Percentiles rank a stretch among this genome's conserved stretches.
These are phyloP conservation scores for Blastocystis hominis DNA, from an alignment of 352 stramenopile genomes.

Conservation along the genomic window DNA sequence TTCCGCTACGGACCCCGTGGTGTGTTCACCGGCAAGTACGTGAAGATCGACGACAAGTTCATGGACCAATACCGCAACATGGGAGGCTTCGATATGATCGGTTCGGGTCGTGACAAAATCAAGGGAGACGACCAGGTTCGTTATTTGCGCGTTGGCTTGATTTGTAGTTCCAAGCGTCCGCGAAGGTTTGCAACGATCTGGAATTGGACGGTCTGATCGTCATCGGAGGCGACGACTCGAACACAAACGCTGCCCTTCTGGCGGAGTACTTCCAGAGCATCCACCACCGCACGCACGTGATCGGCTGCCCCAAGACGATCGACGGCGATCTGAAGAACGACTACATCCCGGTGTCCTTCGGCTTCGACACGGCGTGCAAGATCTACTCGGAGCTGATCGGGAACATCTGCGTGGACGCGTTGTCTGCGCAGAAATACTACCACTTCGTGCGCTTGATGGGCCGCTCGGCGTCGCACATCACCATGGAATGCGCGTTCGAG, in stretches of 20 bases:
- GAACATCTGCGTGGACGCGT: slow-evolving; percentile 62
- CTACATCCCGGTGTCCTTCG: slow-evolving; percentile 66
- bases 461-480: slow-evolving; percentile 64
- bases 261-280: slow-evolving; percentile 66
- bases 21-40: slow-evolving; percentile 63
- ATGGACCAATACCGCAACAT: slow-evolving; percentile 65
- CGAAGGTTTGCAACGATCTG: slow-evolving; percentile 59
- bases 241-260: slow-evolving; percentile 66
- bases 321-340: slow-evolving; percentile 67
- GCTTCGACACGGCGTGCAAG: slow-evolving; percentile 64
- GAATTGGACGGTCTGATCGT: slow-evolving; percentile 65
- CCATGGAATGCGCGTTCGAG: slow-evolving; percentile 64
- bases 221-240: slow-evolving; percentile 66
- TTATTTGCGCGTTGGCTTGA: not conserved
- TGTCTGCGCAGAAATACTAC: slow-evolving; percentile 66
- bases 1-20: slow-evolving; percentile 63
- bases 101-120: slow-evolving; percentile 65
- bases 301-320: slow-evolving; percentile 66
- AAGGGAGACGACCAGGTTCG: slow-evolving; percentile 62
- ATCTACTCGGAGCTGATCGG: too few relatives aligned
- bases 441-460: slow-evolving; percentile 65
- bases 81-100: slow-evolving; percentile 65
- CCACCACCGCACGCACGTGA: slow-evolving; percentile 61
- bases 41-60: slow-evolving; percentile 60
- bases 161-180: slow-evolving; percentile 17